phyloP scores from a whole-genome alignment of 2,329 filamentous ascomycete species.

The Xylariaceae sp. region DNA sequence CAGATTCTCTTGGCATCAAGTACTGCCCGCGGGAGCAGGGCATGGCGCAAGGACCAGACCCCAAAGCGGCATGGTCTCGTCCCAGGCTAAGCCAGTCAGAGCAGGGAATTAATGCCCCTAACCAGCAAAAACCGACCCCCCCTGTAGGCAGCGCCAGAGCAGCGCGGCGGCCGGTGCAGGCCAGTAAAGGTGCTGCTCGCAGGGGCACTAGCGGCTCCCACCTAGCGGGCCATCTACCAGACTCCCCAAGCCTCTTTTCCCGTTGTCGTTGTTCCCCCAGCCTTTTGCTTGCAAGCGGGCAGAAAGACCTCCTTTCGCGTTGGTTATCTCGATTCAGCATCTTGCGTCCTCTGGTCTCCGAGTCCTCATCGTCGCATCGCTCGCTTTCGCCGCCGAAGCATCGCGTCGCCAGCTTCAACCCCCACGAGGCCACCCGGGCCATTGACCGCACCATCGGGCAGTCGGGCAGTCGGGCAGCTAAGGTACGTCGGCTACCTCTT shows the following conservation, averaged over 20 bases:
- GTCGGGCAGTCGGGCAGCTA: conserved; percentile 14
- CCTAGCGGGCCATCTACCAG: conserved; percentile 19
- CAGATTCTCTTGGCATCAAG: conserved; percentile 4
- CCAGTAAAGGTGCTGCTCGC: conserved; percentile 13
- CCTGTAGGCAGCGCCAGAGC: too few relatives aligned
- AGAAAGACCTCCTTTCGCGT: conserved; percentile 22
- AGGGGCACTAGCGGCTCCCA: conserved; percentile 20
- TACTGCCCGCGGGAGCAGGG: conserved; percentile 6
- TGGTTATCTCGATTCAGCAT: conserved; percentile 8
- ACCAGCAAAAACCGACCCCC: conserved; percentile 15
- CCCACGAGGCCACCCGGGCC: conserved; percentile 1
- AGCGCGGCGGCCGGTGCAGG: too few relatives aligned
- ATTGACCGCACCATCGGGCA: conserved; percentile 13
- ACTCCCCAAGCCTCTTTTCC: conserved; percentile 22
- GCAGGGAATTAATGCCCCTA: conserved; percentile 14
- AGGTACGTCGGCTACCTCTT: conserved; percentile 8
- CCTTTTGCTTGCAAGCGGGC: conserved; percentile 16
- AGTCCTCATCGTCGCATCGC: conserved; percentile 14
- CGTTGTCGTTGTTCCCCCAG: conserved; percentile 14
- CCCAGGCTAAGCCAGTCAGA: conserved; percentile 8
- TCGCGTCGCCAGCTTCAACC: neutral
- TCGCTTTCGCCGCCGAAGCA: conserved; percentile 1
- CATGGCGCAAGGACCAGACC: conserved; percentile 10
- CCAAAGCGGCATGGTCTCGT: conserved; percentile 10
- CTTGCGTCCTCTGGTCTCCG: conserved; percentile 11